Evolutionary conservation across 345 rosid species (phyloP), one percentile per base, ranked within the genome.

Genomic region (Sisymbrium irio): DNA sequence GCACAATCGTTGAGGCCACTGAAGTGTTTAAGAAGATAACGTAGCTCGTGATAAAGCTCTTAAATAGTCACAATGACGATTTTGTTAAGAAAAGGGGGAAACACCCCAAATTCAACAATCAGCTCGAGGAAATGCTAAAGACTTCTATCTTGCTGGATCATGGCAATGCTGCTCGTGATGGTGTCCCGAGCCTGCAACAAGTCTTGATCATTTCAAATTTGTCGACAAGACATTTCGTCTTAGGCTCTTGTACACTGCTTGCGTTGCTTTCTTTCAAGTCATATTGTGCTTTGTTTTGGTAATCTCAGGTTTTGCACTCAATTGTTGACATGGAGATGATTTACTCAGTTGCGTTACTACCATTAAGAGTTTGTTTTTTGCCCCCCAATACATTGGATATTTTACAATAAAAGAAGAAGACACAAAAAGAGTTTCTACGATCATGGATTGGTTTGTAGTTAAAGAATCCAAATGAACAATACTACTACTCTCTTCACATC

Each of bases 141-240:
- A 80, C 84, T 45, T 92, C 99, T 5, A 85, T 88, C 73, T 63
- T 90, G 75, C 84, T 95, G 96, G 11, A 77, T 92, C 28, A 65
- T 90, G 74, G 96, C 90, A 41, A 75, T 95, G 69, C 75, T 95
- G 83, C 75, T 90, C 20, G 98, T 95, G 80, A 89, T 84, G 35
- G 92, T 87, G 71, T 74, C 81, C 62, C 89, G 97, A 81, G 85
- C 82, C 51, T 69, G 80, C 71, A 71, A 60, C 63, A 74, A 55
- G 77, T 85, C 87, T 70, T 85, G 87, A 86, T 45, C 73, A 40
- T 70, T 71, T 65, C 72, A 71, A 86, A 90, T 89, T 82, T 37
- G 87, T 69, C 84, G 91, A 86, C 85, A 78, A 65, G 32, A 67
- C 63, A 51, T 32, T 49, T 75, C 15, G 55, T 60, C 46, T 13